A percentile compares a stretch with the other conserved stretches of the same genome.
phyloP scores from a whole-genome alignment of 139 green algal species.

The Desmodesmus armatus region DNA sequence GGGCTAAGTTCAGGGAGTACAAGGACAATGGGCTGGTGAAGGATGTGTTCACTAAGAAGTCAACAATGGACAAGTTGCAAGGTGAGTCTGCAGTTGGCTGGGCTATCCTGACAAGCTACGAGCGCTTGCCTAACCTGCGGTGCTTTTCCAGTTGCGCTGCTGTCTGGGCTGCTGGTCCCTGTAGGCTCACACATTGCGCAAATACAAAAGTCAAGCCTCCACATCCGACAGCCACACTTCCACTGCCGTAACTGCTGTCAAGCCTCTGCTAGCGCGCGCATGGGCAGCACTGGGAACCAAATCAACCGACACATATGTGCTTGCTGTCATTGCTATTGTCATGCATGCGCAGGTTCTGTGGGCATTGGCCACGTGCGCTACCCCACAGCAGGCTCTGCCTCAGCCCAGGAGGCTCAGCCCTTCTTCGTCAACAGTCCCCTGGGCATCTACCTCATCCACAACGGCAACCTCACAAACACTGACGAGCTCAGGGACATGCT shows the following conservation, averaged over 20 bases:
- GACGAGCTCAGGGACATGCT: conserved; percentile 70
- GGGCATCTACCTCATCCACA: conserved; percentile 99
- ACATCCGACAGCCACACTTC: too few species aligned
- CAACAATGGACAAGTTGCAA: conserved; percentile 81
- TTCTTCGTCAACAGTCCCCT: conserved; percentile 99
- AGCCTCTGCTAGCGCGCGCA: too few species aligned
- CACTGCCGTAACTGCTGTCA: too few species aligned
- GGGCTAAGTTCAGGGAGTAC: conserved; percentile 87
- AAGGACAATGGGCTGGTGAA: conserved; percentile 98
- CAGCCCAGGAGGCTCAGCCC: conserved; percentile 95
- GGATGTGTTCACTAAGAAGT: conserved; percentile 92
- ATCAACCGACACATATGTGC: too few species aligned
- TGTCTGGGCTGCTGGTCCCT: background rate
- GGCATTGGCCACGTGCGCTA: conserved; percentile 96
- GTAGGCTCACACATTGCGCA: background rate
- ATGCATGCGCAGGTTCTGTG: conserved; percentile 68
- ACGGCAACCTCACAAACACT: conserved; percentile 99
- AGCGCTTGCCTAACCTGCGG: too few species aligned
- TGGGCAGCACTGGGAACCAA: too few species aligned
- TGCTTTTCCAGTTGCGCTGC: background rate
- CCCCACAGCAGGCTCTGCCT: conserved; percentile 92
- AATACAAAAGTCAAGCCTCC: background rate
- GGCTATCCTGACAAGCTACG: too few species aligned
- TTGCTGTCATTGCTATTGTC: background rate
- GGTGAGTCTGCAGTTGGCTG: conserved; percentile 68